Percentiles rank a stretch among this genome's conserved stretches.
Evolutionary conservation across 768 basidiomycete species (phyloP).

Genomic region (Boletus sp.): DNA sequence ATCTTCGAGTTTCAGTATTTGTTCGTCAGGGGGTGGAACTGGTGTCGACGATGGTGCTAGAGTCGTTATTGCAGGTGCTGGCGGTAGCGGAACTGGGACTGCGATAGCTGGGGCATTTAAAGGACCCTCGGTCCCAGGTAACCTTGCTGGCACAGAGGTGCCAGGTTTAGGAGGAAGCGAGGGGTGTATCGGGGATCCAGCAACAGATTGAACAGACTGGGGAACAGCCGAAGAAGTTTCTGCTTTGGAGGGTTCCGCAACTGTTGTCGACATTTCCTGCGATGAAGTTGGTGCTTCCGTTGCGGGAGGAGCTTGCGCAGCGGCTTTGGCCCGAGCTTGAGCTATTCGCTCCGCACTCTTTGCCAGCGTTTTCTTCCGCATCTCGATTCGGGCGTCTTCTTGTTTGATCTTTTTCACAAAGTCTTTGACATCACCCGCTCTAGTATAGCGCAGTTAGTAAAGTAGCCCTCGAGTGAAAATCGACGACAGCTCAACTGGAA

Average conservation of each 20-base stretch:
- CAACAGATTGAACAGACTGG: conserved; percentile 5
- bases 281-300: conserved; percentile 18
- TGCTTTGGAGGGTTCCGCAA: conserved; percentile 20
- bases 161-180: conserved; percentile 74
- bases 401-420: conserved; percentile 70
- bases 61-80: conserved; percentile 15
- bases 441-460: conserved; percentile 26
- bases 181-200: conserved; percentile 56
- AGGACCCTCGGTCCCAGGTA: conserved; percentile 34
- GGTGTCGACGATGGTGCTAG: conserved; percentile 19
- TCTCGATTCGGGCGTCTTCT: conserved; percentile 62
- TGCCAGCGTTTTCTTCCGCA: conserved; percentile 42
- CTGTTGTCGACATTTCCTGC: conserved; percentile 16
- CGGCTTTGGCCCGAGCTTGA: conserved; percentile 43
- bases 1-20: conserved; percentile 62
- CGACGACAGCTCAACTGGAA: conserved; percentile 54
- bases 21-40: conserved; percentile 41
- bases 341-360: conserved; percentile 38
- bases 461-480: conserved; percentile 1
- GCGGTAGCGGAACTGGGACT: conserved; percentile 8
- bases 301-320: conserved; percentile 18
- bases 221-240: conserved; percentile 10
- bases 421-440: conserved; percentile 72
- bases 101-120: conserved; percentile 17
- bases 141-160: conserved; percentile 33